Evolutionary conservation across 768 basidiomycete species (phyloP).

Genomic region (Cystofilobasidium ferigula): DNA sequence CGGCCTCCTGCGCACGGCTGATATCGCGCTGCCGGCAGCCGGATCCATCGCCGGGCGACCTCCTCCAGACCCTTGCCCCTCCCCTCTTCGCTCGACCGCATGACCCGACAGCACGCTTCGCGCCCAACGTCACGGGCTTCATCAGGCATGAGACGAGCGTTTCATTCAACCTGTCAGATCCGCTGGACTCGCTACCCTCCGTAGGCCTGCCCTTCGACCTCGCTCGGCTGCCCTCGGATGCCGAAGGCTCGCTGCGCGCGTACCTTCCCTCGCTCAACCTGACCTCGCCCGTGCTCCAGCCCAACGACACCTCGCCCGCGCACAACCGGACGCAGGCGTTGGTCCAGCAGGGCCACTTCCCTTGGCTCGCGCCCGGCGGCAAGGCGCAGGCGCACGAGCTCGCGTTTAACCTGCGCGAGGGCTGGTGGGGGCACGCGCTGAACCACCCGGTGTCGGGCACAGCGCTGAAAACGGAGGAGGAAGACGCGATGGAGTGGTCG

Average conservation of each 20-base stretch:
- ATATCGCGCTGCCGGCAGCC: too few species aligned
- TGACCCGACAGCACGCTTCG: too few species aligned
- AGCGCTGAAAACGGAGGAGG: not conserved
- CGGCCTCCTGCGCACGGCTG: too few species aligned
- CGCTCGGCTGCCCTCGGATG: too few species aligned
- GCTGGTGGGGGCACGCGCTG: constrained; percentile 10
- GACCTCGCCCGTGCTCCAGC: too few species aligned
- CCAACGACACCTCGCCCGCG: not conserved
- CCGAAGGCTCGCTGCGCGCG: too few species aligned
- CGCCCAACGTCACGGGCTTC: constrained; percentile 20
- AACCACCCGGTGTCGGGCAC: not conserved
- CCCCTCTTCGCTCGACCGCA: not conserved
- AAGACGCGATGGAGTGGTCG: not conserved
- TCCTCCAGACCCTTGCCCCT: not conserved
- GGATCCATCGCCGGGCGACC: too few species aligned
- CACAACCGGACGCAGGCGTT: not conserved
- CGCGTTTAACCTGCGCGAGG: constrained; percentile 5
- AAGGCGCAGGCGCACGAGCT: not conserved
- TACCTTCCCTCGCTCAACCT: not conserved
- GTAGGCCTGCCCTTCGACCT: too few species aligned
- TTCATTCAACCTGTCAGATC: constrained; percentile 17
- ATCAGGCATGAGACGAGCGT: constrained; percentile 3
- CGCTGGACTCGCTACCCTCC: not conserved
- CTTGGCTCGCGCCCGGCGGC: not conserved
- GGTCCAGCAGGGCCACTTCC: not conserved